Base-by-base conservation (phyloP, 2,329 filamentous ascomycete species). In the Curvularia lunata region DNA sequence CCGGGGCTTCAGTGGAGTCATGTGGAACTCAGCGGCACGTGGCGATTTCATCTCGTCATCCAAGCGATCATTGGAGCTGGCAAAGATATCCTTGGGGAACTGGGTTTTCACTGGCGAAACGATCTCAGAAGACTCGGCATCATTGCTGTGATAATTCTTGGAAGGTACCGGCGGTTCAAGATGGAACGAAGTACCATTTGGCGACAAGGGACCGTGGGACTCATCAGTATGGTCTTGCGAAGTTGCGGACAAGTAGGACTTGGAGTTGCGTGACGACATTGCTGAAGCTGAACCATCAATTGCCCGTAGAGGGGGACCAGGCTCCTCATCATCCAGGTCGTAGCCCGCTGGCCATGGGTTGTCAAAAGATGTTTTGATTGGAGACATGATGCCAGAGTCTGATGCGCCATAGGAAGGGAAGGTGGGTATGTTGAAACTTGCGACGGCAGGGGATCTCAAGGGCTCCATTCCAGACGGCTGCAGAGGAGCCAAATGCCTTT, bases 21-120 rank as follows among this genome's bases (percentile, higher is more conserved):
- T 77, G 56, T 77, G 73, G 43, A 77, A 77, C 54, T 77, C 74
- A 19, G 66, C 61, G 23, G 70, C 70, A 48, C 74, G 65, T 9
- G 74, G 74, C 13, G 73, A 76, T 47, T 60, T 64, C 30, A 79
- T 34, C 1, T 78, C 77, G 40, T 77, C 77, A 5, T 71, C 67
- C 40, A 77, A 70, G 5, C 69, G 66, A 46, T 73, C 64, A n/a
- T 74, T 59, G 7, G 56, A 38, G 18, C 50, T 56, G 21, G 62
- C 54, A 38, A 77, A 73, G 8, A 69, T 49, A 56, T 74, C 69
- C 46, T 71, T 70, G 9, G 75, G 71, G 48, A 78, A 78, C 34
- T 74, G 68, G 5, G 72, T 72, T 18, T 76, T 69, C 27, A 77
- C 70, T 18, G 81, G 80, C 6, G 81, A 82, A 10, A 54, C 48